These are phyloP conservation scores for Arthromyces matolae DNA, from an alignment of 768 basidiomycete genomes.

Conservation along the genomic window DNA sequence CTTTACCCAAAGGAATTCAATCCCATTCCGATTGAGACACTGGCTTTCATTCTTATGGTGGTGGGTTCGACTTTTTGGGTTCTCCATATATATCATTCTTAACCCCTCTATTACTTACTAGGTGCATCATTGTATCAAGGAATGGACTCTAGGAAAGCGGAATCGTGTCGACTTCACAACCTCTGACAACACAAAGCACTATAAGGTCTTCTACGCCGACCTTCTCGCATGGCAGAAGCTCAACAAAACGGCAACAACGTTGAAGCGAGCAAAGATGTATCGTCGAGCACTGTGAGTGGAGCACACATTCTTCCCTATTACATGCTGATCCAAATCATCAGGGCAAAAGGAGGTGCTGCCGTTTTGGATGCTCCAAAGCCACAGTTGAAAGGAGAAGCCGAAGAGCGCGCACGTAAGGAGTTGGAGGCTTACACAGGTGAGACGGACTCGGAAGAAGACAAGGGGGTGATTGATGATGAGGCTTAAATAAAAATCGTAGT, in stretches of 20 bases:
- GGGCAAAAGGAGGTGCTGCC: neutral
- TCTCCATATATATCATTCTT: too few species aligned
- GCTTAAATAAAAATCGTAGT: too few species aligned
- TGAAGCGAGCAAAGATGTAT: neutral
- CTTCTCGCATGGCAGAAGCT: constrained; percentile 4
- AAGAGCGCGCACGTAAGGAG: constrained; percentile 6
- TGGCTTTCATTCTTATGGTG: too few species aligned
- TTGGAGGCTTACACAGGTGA: constrained; percentile 13
- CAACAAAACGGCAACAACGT: neutral
- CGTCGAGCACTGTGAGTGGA: neutral
- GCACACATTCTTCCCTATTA: neutral
- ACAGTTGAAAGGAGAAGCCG: constrained; percentile 4
- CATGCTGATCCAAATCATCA: neutral
- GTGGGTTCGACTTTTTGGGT: too few species aligned
- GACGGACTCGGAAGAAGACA: constrained; percentile 12
- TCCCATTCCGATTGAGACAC: too few species aligned
- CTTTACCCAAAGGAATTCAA: constrained; percentile 6
- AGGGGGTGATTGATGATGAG: neutral
- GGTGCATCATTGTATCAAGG: constrained; percentile 1
- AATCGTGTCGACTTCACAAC: constrained; percentile 7
- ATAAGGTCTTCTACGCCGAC: constrained; percentile 6
- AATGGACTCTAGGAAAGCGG: neutral
- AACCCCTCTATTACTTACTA: neutral
- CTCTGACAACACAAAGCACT: constrained; percentile 3
- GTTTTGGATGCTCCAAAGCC: neutral